Conservation (phyloP, 2,329 filamentous ascomycete species). For the Calonectria naviculata region DNA sequence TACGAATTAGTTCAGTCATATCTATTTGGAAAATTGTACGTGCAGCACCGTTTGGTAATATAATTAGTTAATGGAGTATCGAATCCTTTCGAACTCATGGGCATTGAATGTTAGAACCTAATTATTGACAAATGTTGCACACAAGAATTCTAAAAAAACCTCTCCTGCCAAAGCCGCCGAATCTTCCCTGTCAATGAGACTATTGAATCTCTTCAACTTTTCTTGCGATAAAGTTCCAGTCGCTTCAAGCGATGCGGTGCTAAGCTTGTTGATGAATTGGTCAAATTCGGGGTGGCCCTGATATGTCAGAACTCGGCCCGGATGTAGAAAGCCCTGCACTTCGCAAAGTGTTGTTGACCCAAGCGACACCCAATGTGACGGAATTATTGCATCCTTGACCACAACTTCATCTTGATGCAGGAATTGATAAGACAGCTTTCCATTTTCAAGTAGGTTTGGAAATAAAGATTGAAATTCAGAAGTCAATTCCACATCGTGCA, state of each 20-base stretch:
- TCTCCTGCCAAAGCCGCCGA: neutral
- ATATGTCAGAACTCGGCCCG: neutral
- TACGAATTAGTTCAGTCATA: too few species aligned
- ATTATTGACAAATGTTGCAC: neutral
- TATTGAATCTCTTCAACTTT: neutral
- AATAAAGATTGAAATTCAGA: neutral
- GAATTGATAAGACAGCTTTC: neutral
- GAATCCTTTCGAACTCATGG: too few species aligned
- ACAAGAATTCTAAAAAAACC: neutral
- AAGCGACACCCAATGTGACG: neutral
- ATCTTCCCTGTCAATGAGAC: neutral
- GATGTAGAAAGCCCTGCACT: neutral
- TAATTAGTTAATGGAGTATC: too few species aligned
- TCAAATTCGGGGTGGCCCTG: constrained; percentile 1
- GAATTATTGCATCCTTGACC: neutral
- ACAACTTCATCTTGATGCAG: neutral
- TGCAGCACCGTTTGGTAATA: too few species aligned
- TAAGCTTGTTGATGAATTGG: neutral
- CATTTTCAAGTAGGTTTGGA: neutral
- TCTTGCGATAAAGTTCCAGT: neutral
- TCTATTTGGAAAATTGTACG: too few species aligned
- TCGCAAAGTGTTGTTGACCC: neutral
- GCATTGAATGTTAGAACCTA: too few species aligned
- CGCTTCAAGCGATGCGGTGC: neutral
- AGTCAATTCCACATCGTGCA: neutral